These are phyloP conservation scores for Clitoria ternatea DNA, from an alignment of 306 rosid species.

Conservation along the genomic window DNA sequence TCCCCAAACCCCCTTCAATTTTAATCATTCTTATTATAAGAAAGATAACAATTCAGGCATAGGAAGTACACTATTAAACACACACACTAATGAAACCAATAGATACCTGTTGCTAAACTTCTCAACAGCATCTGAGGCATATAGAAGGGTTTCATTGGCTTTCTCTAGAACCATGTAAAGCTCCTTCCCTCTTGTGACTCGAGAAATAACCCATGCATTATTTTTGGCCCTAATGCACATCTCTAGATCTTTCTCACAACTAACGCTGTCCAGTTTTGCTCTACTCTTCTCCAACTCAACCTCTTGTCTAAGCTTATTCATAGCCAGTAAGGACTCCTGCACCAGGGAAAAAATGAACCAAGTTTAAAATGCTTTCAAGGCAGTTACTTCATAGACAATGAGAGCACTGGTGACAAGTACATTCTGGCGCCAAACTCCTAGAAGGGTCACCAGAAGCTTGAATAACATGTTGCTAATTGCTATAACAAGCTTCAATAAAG, in stretches of 20 bases:
- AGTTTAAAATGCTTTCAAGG: slow-evolving; percentile 1
- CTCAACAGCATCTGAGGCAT: slow-evolving; percentile 93
- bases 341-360: slow-evolving; percentile 22
- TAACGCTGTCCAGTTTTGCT: slow-evolving; percentile 43
- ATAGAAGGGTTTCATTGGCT: slow-evolving; percentile 85
- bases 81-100: background rate
- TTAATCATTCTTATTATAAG: background rate
- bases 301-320: slow-evolving; percentile 82
- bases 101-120: slow-evolving; percentile 85
- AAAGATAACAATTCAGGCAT: background rate
- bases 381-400: slow-evolving; percentile 3
- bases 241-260: slow-evolving; percentile 74
- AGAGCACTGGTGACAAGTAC: background rate
- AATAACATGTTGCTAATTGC: too few relatives aligned
- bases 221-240: slow-evolving; percentile 83
- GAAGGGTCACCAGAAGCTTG: background rate
- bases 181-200: slow-evolving; percentile 86
- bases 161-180: slow-evolving; percentile 93
- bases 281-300: slow-evolving; percentile 83
- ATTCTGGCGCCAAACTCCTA: slow-evolving; percentile 12
- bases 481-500: too few relatives aligned
- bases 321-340: slow-evolving; percentile 87
- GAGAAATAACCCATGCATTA: slow-evolving; percentile 90
- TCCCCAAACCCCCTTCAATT: background rate
- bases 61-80: background rate